Evolutionary conservation across 1,284 basidiomycete species (phyloP), one percentile per base, ranked within the genome.

Genomic region (Athelia psychrophila): DNA sequence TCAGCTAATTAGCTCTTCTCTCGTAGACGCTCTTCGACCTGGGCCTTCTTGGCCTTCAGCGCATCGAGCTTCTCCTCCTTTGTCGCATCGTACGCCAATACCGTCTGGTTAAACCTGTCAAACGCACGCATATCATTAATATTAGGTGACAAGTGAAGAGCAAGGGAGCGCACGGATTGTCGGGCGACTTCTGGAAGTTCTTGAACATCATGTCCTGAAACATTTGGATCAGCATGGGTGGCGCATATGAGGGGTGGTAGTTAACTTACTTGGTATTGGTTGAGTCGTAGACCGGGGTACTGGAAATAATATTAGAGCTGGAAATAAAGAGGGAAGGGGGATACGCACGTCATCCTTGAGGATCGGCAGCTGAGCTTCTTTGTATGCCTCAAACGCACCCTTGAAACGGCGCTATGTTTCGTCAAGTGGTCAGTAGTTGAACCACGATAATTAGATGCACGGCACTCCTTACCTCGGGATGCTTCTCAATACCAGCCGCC

Each of bases 311-410:
- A 52, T 56, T 57, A 49, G 44, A 47, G 3, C 15, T 3, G 22
- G 23, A 30, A 13, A 47, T 52, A 53, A 16, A 19, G 25, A 49
- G 42, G 50, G 44, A 44, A 30, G 35, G 23, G 6, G 22, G 13
- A 30, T 6, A 65, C 76, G 44, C 59, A 88, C 88, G 57, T 98
- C 93, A 58, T 80, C 71, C 65, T 81, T 87, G 55, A 89, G 60
- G 22, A 79, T 86, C 0, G 95, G 93, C 59, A 98, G 73, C 64
- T 97, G 91, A 3, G 84, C 78, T 60, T 98, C 95, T 64, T 91
- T 84, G 72, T 95, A 98, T 3, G 93, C 93, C 64, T 95, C 93
- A 60, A 91, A 95, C 5, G 94, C 91, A 36, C 87, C 93, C 78
- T 95, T 95, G 80, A 90, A 94, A 55, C 93, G 84, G 65, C 92